These are phyloP conservation scores for Albugo candida DNA, from an alignment of 352 stramenopile genomes.

Conservation along the genomic window DNA sequence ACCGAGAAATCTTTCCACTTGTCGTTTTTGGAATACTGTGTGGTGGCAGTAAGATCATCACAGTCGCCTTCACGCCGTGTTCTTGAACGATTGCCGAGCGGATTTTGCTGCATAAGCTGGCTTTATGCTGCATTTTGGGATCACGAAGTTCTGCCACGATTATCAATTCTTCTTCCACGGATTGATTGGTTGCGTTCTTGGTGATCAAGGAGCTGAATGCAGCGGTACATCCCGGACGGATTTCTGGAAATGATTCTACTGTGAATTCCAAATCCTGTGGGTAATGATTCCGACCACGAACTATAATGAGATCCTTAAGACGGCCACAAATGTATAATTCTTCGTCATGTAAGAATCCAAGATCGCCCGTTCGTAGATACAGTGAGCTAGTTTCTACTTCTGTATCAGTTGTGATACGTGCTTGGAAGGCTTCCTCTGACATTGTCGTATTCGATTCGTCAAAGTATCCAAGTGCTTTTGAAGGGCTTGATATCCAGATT, in stretches of 20 bases:
- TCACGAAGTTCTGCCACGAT: slow-evolving; percentile 64
- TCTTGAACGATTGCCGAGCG: slow-evolving; percentile 42
- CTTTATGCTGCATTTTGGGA: slow-evolving; percentile 37
- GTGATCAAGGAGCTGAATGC: slow-evolving; percentile 56
- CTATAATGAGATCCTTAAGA: slow-evolving; percentile 98
- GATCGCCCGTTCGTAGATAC: slow-evolving; percentile 92
- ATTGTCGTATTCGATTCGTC: slow-evolving; percentile 45
- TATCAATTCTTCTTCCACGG: slow-evolving; percentile 49
- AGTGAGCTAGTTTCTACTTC: slow-evolving; percentile 11
- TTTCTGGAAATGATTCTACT: slow-evolving; percentile 55
- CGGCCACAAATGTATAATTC: slow-evolving; percentile 96
- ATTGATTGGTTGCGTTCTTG: slow-evolving; percentile 24
- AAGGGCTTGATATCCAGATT: slow-evolving; percentile 75
- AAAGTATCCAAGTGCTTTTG: slow-evolving; percentile 91
- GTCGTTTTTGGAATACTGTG: slow-evolving; percentile 94
- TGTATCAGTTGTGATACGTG: slow-evolving; percentile 22
- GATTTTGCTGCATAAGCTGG: slow-evolving; percentile 55
- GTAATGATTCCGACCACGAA: slow-evolving; percentile 98
- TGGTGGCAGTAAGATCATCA: slow-evolving; percentile 82
- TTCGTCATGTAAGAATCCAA: slow-evolving; percentile 91
- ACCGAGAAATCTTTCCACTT: slow-evolving; percentile 94
- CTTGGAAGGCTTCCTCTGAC: slow-evolving; percentile 81
- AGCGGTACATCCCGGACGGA: slow-evolving; percentile 89
- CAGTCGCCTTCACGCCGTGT: slow-evolving; percentile 73
- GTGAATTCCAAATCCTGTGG: slow-evolving; percentile 96